phyloP scores from a whole-genome alignment of 1,139 yeast species.

The Yamadazyma buinensis region DNA sequence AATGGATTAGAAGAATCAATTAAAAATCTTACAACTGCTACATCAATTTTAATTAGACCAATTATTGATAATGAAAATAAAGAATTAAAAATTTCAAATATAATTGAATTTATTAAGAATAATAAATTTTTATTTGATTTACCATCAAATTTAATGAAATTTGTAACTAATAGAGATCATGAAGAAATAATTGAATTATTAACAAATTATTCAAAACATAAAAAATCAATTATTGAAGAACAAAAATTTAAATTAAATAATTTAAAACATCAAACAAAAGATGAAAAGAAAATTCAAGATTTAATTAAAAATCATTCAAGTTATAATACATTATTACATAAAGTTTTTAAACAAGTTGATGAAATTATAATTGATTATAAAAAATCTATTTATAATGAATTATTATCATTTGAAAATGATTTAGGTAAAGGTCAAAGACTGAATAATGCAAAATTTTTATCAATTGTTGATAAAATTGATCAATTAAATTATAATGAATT shows the following conservation, averaged over 20 bases:
- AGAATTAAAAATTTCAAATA: constrained; percentile 54
- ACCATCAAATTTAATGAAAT: constrained; percentile 56
- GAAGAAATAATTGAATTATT: constrained; percentile 70
- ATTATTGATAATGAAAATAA: constrained; percentile 60
- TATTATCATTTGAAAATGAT: constrained; percentile 41
- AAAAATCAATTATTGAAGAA: constrained; percentile 16
- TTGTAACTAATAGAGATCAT: constrained; percentile 60
- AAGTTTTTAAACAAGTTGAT: constrained; percentile 68
- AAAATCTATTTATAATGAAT: constrained; percentile 55
- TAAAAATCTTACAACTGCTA: constrained; percentile 50
- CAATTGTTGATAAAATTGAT: constrained; percentile 39
- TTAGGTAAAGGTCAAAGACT: constrained; percentile 11
- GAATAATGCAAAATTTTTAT: constrained; percentile 28
- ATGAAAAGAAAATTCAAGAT: constrained; percentile 14
- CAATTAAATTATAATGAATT: constrained; percentile 27
- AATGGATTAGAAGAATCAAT: constrained; percentile 44
- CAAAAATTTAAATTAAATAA: constrained; percentile 15
- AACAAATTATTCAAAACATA: constrained; percentile 46
- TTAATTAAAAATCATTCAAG: constrained; percentile 28
- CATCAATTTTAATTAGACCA: constrained; percentile 72
- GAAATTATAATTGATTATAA: constrained; percentile 62
- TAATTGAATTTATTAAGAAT: constrained; percentile 60
- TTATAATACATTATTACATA: constrained; percentile 32
- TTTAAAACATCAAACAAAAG: constrained; percentile 12
- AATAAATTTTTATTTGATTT: constrained; percentile 68